Base-by-base conservation (phyloP, 2,329 filamentous ascomycete species). In the Aschersonia sp. region DNA sequence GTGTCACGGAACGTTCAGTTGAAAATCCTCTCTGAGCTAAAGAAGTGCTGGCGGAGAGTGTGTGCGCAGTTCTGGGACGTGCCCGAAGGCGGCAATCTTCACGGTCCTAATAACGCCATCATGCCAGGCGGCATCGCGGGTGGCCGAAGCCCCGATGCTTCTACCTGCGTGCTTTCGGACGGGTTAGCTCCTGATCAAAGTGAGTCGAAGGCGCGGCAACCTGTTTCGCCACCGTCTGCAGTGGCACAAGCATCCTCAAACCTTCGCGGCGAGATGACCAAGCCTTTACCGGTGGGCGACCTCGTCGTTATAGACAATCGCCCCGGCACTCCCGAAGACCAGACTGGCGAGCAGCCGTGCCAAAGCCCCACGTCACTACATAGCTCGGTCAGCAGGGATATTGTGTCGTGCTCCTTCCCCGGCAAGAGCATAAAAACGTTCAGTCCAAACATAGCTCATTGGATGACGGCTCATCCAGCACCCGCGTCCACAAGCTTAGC, bases 31-130 rank as follows among this genome's bases (percentile, higher is more conserved):
- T 81, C 84, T 32, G 92, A 98, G 64, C 69, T 98, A 52, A 98
- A 98, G 64, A 94, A 95, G 61, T 97, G 92, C 61, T 98, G 92
- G 92, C 82, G 89, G 61, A 78, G 89, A 46, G 86, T 92, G 22
- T 97, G 89, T 61, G 81, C 85, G 0, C 68, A 89, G 48, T 95
- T 89, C 61, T 98, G 92, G 90, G 86, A 94, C 52, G 76, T 76
- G 0, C 70, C 79, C 0, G 78, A 86, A 44, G 81, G 81, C 37
- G 73, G 82, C 53, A 72, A 83, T 51, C 68, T 72, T 1, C 69
- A 78, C 10, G 75, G 72, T 11, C 71, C 79, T 4, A 79, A 86
- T 30, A 71, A 77, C 14, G 78, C 84, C 11, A 84, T 95, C 45
- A 63, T 75, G 0, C 87, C 88, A 4, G 88, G 89, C 40, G 87